Base-by-base conservation (phyloP, 106 monocot genomes). In the Dioscorea zingiberensis region DNA sequence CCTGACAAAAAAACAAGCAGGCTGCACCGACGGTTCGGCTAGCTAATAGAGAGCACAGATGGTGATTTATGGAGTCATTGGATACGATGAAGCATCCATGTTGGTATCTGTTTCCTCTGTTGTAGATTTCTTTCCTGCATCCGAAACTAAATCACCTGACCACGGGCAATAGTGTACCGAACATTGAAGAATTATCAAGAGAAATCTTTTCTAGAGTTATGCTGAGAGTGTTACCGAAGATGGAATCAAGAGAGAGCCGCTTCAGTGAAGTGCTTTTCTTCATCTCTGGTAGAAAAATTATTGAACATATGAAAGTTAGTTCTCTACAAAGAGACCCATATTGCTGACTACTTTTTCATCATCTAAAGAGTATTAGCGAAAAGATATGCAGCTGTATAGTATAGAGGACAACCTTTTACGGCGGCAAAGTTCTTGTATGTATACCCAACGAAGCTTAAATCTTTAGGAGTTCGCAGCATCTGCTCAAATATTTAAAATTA, bases 351-450 rank as follows among this genome's bases (percentile, higher is more conserved):
- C 2, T 18, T 19, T 51, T n/a, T n/a, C 0, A 18, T 51, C 15
- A 51, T 51, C 1, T 18, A 51, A 13, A 5, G 51, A 51, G 19
- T 19, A 51, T 18, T 51, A 2, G 18, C 8, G 0, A 16, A 8
- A 19, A 51, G 7, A 51, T 51, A 2, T 51, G 51, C n/a, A 51
- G 15, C 0, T 62, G 62, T 74, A 83, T 76, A 80, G n/a, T n/a
- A n/a, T 57, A 53, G 45, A 55, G 67, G 59, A 22, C 72, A 59
- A 19, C 79, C 79, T 79, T 87, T 87, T 46, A 87, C 67, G 22
- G 89, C 89, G 74, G 85, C 89, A 63, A 89, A 89, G 58, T 89
- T 89, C 65, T 89, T 89, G 74, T 89, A 89, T 29, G 89, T 89
- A 67, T 89, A 89, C 12, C 89, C 89, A 44, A 89, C 85, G 74